Conservation (phyloP, 2,329 filamentous ascomycete genomes). For the Aspergillus aculeatinus region DNA sequence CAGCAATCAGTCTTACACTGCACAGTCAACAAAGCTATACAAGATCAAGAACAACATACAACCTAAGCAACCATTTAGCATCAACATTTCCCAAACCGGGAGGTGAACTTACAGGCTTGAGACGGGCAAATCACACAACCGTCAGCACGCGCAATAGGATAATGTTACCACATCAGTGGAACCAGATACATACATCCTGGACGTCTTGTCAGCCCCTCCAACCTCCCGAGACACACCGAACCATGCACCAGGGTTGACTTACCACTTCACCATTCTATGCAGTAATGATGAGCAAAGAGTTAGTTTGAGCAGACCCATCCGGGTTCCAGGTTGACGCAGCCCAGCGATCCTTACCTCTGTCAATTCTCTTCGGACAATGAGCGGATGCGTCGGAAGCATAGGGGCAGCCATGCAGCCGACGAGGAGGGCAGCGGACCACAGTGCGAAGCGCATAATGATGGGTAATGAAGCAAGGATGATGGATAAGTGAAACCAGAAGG, state of each 20-base stretch:
- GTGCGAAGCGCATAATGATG: slow-evolving; percentile 10
- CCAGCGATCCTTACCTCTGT: slow-evolving; percentile 6
- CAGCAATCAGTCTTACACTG: not conserved
- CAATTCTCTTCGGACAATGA: not conserved
- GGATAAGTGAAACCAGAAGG: not conserved
- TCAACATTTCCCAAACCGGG: not conserved
- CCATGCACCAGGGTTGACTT: not conserved
- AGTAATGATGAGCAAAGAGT: slow-evolving; percentile 9
- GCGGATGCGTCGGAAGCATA: slow-evolving; percentile 4
- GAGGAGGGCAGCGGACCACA: slow-evolving; percentile 4
- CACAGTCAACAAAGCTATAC: not conserved
- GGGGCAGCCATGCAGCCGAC: slow-evolving; percentile 11
- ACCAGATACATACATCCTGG: not conserved
- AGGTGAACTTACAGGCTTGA: not conserved
- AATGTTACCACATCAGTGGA: not conserved
- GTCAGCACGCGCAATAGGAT: not conserved
- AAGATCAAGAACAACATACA: not conserved
- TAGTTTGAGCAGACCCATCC: not conserved
- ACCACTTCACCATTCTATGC: slow-evolving; percentile 16
- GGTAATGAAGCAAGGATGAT: not conserved
- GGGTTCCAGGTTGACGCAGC: not conserved
- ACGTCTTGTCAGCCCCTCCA: not conserved
- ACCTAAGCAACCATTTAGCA: not conserved
- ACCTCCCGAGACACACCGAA: not conserved
- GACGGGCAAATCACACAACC: not conserved